Conservation (phyloP, 345 rosid genomes). For the Dipteronia sinensis region DNA sequence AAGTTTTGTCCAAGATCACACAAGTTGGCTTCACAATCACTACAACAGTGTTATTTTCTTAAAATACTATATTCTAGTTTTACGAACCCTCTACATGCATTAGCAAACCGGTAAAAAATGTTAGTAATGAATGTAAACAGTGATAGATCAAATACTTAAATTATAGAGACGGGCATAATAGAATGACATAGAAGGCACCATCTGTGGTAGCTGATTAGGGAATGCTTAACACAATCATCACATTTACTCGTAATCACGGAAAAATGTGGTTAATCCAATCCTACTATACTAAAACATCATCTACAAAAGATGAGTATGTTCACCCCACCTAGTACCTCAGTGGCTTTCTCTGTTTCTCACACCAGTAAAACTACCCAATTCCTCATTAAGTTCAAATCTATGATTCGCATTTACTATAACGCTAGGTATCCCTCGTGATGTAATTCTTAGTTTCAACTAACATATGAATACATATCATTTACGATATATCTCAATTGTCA, state of each 20-base stretch:
- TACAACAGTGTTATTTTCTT: neutral
- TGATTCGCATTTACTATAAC: neutral
- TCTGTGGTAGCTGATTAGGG: neutral
- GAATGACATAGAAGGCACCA: neutral
- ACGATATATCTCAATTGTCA: neutral
- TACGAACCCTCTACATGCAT: neutral
- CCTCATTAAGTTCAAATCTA: neutral
- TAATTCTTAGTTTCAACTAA: neutral
- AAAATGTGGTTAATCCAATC: neutral
- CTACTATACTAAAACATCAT: neutral
- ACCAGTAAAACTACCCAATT: neutral
- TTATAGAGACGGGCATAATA: neutral
- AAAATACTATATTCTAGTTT: neutral
- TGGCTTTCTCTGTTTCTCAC: neutral
- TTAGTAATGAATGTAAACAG: neutral
- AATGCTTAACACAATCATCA: neutral
- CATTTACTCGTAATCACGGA: neutral
- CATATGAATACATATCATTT: neutral
- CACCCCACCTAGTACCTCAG: neutral
- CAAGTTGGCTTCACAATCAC: neutral
- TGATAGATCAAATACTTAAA: neutral
- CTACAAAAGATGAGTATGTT: neutral
- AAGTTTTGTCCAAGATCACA: neutral
- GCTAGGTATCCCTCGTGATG: neutral
- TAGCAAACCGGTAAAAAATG: neutral